Conservation (phyloP, 140 eudicot species). For the Bidens hawaiensis region DNA sequence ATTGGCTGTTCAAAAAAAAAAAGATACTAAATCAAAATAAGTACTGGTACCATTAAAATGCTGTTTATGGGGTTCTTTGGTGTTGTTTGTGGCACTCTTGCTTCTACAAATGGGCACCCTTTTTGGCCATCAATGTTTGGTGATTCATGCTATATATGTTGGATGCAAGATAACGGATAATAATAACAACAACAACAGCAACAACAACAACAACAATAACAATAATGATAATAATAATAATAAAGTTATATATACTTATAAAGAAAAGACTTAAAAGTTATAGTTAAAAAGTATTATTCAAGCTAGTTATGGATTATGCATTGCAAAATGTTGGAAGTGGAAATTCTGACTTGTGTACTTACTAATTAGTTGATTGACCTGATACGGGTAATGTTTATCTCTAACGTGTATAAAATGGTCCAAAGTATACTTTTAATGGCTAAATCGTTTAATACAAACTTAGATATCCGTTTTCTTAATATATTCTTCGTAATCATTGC, state of each 20-base stretch:
- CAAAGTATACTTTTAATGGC: too few species aligned
- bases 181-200: too few species aligned
- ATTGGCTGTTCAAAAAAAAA: too few species aligned
- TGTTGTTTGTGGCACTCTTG: slow-evolving; percentile 8
- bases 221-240: too few species aligned
- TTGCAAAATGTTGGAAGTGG: too few species aligned
- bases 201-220: too few species aligned
- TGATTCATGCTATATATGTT: slow-evolving; percentile 4
- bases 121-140: not conserved
- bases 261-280: not conserved
- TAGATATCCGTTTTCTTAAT: not conserved
- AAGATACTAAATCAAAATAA: too few species aligned
- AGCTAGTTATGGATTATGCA: not conserved
- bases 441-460: not conserved
- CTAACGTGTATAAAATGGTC: not conserved
- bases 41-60: too few species aligned
- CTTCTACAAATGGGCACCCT: slow-evolving; percentile 7
- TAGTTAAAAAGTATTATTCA: not conserved
- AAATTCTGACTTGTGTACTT: too few species aligned
- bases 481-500: not conserved
- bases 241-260: not conserved
- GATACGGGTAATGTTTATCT: not conserved
- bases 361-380: not conserved
- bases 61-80: slow-evolving; percentile 3
- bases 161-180: not conserved